Evolutionary conservation across 495 filamentous ascomycete genomes (phyloP), one percentile per base, ranked within the genome.

Genomic region (Penicillium arizonense): DNA sequence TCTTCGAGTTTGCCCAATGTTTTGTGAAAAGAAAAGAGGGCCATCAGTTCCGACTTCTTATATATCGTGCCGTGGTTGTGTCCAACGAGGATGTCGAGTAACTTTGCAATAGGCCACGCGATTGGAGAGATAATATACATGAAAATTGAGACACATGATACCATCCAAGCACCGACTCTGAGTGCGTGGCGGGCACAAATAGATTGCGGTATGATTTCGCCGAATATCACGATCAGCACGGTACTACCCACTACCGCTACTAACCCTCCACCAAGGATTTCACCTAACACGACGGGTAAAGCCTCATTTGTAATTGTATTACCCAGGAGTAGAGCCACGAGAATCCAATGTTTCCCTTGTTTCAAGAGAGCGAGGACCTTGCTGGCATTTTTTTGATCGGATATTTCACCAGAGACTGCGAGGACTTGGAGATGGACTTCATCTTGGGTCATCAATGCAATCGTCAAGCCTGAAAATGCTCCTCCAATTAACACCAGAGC

Each of bases 271-370:
- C 91, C 92, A 16, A 97, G 79, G 48, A 89, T 91, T 33, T 90
- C 80, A 68, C 96, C 92, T 20, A 97, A 78, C n/a, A 96, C 87
- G 47, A 97, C 93, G 20, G 92, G 92, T 3, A 97, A 80, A 0
- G 92, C 91, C 72, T 96, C 92, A 70, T 96, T 97, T 44, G 94
- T 94, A 57, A 97, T 96, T 62, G 96, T 90, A 70, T 97, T 97
- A 53, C 89, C 87, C 36, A 97, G 71, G 2, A 97, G 79, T 24
- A 97, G 75, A 7, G 92, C 96, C 34, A 97, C 92, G 47, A 97
- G 73, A n/a, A 97, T 92, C 92, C 92, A 97, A 71, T 97, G 92
- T 60, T 97, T 97, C 37, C 92, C 92, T 46, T 80, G 83, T 51
- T 90, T 83, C 39, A 97, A 69, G 13, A 97, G 75, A 23, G 80